Evolutionary conservation across 331 rosid species (phyloP), one percentile per base, ranked within the genome.

Genomic region (Rhamnella rubrinervis): DNA sequence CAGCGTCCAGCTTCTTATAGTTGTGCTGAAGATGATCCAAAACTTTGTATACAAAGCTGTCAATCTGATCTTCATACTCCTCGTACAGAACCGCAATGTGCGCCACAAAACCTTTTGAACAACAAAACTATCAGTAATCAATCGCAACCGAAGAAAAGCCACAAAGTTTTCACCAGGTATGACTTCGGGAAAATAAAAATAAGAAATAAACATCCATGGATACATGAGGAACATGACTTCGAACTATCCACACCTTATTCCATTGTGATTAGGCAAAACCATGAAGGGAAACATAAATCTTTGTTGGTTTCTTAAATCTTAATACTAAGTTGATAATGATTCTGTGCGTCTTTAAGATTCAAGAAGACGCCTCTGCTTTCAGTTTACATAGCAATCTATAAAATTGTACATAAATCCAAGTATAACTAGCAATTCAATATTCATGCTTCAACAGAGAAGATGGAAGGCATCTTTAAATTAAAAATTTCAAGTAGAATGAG

Each of bases 81-180:
- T 93, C 98, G 15, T 93, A 93, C 31, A 93, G 80, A 67, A 89
- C 89, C 97, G 98, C 62, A 93, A 83, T 9, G 95, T 88, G 71
- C 60, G 85, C 97, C 58, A 91, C 85, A 67, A 91, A 90, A 75
- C 96, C 98, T 93, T 58, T 3, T 28, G 60, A 58, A 71, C 15
- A 66, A 74, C 11, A 65, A 0, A 71, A 61, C n/a, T 9, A 9
- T 44, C 49, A 44, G 49, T 10, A 10, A 44, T 44, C 11, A 44
- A 44, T 44, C 49, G 4, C 14, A 44, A 10, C 13, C 2, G 4
- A 44, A 44, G 49, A 44, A 44, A 44, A 44, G 14, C 14, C 15
- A 11, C 16, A 44, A 8, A 44, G 49, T 44, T 40, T 40, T 40
- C 46, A 40, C 46, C 46, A 40, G 8, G 46, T 40, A 40, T 1